Percentiles rank a stretch among this genome's conserved stretches.
Evolutionary conservation across 2,329 filamentous ascomycete species (phyloP).

Genomic region (Achaetomium macrosporum): DNA sequence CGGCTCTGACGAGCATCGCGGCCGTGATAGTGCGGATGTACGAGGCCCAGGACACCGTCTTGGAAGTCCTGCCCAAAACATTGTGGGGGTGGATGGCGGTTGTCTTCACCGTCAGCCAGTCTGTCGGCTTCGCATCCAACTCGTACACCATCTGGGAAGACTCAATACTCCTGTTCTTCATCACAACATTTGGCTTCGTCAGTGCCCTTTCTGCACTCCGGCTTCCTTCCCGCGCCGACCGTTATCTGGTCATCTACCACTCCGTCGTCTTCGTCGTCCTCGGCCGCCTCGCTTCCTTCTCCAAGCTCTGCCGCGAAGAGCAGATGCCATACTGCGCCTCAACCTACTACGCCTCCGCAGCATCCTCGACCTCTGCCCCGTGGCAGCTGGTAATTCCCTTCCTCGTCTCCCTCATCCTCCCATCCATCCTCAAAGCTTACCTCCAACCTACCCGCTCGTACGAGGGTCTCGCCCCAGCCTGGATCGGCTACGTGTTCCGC

Average conservation of each 20-base stretch:
- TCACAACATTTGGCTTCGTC: conserved; percentile 78
- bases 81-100: conserved; percentile 86
- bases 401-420: conserved; percentile 63
- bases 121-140: conserved; percentile 92
- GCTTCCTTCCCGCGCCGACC: conserved; percentile 59
- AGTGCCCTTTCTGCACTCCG: conserved; percentile 69
- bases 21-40: conserved; percentile 39
- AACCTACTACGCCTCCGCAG: conserved; percentile 89
- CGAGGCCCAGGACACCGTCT: conserved; percentile 38
- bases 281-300: conserved; percentile 75
- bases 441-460: conserved; percentile 79
- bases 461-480: conserved; percentile 75
- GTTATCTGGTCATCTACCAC: conserved; percentile 75
- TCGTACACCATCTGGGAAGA: conserved; percentile 99
- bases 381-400: conserved; percentile 86
- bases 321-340: conserved; percentile 96
- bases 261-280: conserved; percentile 77
- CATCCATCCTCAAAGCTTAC: conserved; percentile 71
- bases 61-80: conserved; percentile 59
- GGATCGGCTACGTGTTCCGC: conserved; percentile 77
- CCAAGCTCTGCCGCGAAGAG: conserved; percentile 90
- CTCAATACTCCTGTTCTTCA: conserved; percentile 85
- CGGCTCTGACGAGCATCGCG: conserved; percentile 41
- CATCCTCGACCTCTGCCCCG: conserved; percentile 83
- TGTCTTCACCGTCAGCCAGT: conserved; percentile 77